Evolutionary conservation across 345 rosid genomes (phyloP).

Genomic region (Punica granatum): DNA sequence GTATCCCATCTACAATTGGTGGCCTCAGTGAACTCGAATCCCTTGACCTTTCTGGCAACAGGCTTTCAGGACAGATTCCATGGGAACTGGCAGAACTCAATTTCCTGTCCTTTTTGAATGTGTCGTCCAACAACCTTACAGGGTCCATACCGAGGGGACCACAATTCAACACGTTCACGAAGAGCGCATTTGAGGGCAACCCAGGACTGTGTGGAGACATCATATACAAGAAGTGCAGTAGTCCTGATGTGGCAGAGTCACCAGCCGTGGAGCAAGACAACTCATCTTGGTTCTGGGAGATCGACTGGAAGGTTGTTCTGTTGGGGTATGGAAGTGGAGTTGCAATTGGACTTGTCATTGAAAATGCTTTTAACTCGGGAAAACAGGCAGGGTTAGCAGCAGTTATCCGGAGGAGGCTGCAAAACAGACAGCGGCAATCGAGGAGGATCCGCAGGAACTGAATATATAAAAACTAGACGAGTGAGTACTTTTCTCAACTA

Average conservation of each 20-base stretch:
- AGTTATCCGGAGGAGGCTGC: neutral
- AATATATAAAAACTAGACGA: neutral
- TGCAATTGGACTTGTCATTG: neutral
- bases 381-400: neutral
- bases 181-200: conserved; percentile 16
- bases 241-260: neutral
- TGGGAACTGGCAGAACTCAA: neutral
- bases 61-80: conserved; percentile 12
- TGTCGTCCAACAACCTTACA: conserved; percentile 14
- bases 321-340: conserved; percentile 8
- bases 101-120: neutral
- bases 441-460: neutral
- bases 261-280: neutral
- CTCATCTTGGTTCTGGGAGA: neutral
- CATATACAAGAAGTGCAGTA: neutral
- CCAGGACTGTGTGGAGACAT: conserved; percentile 12
- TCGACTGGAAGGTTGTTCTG: conserved; percentile 4
- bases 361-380: neutral
- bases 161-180: conserved; percentile 12
- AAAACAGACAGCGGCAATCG: neutral
- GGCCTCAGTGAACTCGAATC: conserved; percentile 1
- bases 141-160: conserved; percentile 13
- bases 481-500: neutral
- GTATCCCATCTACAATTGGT: neutral
- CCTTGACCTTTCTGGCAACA: conserved; percentile 6